These are phyloP conservation scores for Orbilia blumenaviensis DNA, from an alignment of 2,329 filamentous ascomycete genomes.

Conservation along the genomic window DNA sequence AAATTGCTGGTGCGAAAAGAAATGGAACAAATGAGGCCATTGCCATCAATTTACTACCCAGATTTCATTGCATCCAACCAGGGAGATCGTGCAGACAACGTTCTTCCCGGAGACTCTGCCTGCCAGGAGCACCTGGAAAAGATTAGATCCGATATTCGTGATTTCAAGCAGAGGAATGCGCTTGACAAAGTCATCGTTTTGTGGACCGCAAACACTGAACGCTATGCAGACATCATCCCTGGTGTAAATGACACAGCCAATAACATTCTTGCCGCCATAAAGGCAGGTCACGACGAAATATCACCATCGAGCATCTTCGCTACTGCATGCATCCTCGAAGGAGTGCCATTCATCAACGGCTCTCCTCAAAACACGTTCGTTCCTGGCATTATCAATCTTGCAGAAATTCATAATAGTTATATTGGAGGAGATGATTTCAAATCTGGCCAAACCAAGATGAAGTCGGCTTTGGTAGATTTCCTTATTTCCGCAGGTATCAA, in stretches of 20 bases:
- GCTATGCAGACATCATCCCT: constrained; percentile 84
- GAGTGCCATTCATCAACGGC: constrained; percentile 95
- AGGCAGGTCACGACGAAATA: constrained; percentile 87
- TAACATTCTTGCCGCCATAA: constrained; percentile 87
- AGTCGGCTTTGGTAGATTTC: constrained; percentile 98
- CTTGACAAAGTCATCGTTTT: constrained; percentile 97
- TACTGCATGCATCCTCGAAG: constrained; percentile 90
- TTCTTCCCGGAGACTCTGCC: constrained; percentile 73
- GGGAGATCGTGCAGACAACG: constrained; percentile 92
- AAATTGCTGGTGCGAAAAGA: constrained; percentile 92
- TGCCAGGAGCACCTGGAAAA: constrained; percentile 91
- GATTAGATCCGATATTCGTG: constrained; percentile 88
- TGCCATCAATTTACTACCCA: constrained; percentile 97
- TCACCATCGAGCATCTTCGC: constrained; percentile 95
- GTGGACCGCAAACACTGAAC: constrained; percentile 99
- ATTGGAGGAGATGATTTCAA: constrained; percentile 99
- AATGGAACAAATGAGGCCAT: constrained; percentile 85
- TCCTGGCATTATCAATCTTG: constrained; percentile 86
- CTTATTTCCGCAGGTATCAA: constrained; percentile 98
- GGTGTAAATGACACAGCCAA: constrained; percentile 97
- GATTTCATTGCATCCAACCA: constrained; percentile 99
- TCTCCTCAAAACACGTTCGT: constrained; percentile 99
- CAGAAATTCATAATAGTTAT: constrained; percentile 85
- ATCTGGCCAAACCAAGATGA: constrained; percentile 99
- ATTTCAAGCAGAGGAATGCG: constrained; percentile 85